Evolutionary conservation across 2,329 filamentous ascomycete species (phyloP).

Genomic region (Daldinia sp.): DNA sequence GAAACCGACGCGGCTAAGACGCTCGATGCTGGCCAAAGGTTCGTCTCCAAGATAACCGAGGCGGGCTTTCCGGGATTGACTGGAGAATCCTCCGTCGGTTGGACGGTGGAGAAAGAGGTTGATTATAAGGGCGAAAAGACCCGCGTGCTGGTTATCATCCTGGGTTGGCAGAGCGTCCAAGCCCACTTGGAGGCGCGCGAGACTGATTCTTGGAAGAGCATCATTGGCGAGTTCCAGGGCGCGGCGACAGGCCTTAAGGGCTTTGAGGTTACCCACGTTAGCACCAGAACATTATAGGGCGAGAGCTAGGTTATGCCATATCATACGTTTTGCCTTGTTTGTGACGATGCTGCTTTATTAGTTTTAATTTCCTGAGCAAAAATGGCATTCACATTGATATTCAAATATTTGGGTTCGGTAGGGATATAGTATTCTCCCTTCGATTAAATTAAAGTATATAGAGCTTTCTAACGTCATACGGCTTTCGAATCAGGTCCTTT

Average conservation of each 20-base stretch:
- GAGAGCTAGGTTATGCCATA: not conserved
- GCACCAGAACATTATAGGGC: conserved; percentile 8
- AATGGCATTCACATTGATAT: not conserved
- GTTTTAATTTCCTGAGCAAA: not conserved
- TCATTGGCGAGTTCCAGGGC: conserved; percentile 18
- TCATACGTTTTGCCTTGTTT: not conserved
- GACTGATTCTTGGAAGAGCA: conserved; percentile 23
- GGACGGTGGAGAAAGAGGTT: conserved; percentile 36
- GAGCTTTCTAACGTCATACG: conserved; percentile 1
- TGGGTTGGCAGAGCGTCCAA: conserved; percentile 40
- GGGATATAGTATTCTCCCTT: not conserved
- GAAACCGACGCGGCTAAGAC: conserved; percentile 4
- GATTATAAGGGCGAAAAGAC: conserved; percentile 30
- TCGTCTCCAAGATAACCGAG: conserved; percentile 4
- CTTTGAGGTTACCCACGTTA: conserved; percentile 16
- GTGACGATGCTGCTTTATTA: not conserved
- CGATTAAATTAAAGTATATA: conserved; percentile 1
- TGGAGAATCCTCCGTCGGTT: conserved; percentile 34
- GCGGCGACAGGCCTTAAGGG: conserved; percentile 15
- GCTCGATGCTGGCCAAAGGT: conserved; percentile 10
- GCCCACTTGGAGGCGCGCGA: conserved; percentile 28
- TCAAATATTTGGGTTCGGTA: not conserved
- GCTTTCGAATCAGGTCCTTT: conserved; percentile 19
- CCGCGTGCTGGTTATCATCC: conserved; percentile 29
- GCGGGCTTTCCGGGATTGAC: conserved; percentile 16